Evolutionary conservation across 2,329 filamentous ascomycete genomes (phyloP), one percentile per base, ranked within the genome.

Genomic region (Lachnellula cervina): DNA sequence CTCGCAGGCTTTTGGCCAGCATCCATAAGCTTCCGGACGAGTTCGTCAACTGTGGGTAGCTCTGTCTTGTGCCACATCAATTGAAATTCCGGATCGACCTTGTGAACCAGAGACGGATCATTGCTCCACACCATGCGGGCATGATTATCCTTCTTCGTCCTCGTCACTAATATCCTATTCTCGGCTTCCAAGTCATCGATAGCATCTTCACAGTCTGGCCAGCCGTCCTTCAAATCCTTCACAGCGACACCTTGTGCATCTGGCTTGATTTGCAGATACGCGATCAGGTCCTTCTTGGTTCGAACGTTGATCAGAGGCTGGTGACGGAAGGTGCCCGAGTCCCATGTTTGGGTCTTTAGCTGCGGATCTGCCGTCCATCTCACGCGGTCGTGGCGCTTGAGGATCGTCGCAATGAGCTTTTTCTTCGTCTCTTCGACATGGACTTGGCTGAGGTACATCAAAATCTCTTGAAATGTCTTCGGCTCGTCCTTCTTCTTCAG

Each of bases 181-280:
- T 89, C 82, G 42, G 74, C 74, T 75, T 97, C 93, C 51, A 99
- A 80, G 63, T 82, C 78, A 60, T 88, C 82, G 69, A 99, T 88
- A 9, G 88, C 82, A 19, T 87, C 82, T 58, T 92, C 85, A 67
- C 90, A 95, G 65, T 87, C 86, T 23, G 87, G 85, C 94, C 94
- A 99, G 60, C 94, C 94, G 70, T 99, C 94, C 73, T 96, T 96
- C 59, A 99, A 81, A 66, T 97, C 91, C 71, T 90, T 91, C 60
- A 97, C 90, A 38, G 80, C 80, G 53, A 97, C 82, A 13, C 90
- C 90, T 62, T 87, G 84, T 1, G 90, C 89, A 57, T 91, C 91
- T 51, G 83, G 84, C 73, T 92, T 91, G 52, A 80, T 79, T 73
- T 96, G 91, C 34, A 99, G 81, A 69, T 90, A 88, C 54, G 81